Conservation (phyloP, 73 alveolate species). For the Stentor coeruleus region DNA sequence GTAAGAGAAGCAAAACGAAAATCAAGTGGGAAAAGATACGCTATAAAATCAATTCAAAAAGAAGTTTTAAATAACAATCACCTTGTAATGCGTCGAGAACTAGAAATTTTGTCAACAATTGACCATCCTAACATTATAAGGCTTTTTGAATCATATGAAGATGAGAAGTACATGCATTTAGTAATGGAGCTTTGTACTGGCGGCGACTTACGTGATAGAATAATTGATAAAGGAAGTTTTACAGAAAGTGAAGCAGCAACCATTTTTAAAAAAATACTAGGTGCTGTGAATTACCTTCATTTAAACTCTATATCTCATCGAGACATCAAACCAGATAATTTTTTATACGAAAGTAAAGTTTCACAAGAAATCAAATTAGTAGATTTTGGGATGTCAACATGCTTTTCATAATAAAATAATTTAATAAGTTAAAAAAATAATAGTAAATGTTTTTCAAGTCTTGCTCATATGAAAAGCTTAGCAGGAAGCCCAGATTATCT, state of each 20-base stretch:
- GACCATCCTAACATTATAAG: conserved; percentile 81
- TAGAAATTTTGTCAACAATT: neutral
- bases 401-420: too few species aligned
- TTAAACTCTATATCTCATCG: neutral
- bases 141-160: conserved; percentile 72
- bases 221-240: conserved; percentile 7
- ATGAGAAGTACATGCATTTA: conserved; percentile 41
- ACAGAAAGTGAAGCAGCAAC: conserved; percentile 13
- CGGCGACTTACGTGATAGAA: conserved; percentile 37
- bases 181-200: conserved; percentile 67
- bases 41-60: conserved; percentile 11
- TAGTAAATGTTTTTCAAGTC: neutral
- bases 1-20: conserved; percentile 11
- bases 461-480: neutral
- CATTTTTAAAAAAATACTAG: conserved; percentile 37
- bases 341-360: neutral
- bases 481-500: conserved; percentile 41
- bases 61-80: neutral
- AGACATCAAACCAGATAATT: conserved; percentile 17
- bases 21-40: neutral
- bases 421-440: too few species aligned
- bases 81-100: neutral
- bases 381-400: conserved; percentile 19
- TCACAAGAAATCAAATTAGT: neutral
- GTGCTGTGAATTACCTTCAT: neutral